Evolutionary conservation across 106 monocot species (phyloP).

Genomic region (Dioscorea alata): DNA sequence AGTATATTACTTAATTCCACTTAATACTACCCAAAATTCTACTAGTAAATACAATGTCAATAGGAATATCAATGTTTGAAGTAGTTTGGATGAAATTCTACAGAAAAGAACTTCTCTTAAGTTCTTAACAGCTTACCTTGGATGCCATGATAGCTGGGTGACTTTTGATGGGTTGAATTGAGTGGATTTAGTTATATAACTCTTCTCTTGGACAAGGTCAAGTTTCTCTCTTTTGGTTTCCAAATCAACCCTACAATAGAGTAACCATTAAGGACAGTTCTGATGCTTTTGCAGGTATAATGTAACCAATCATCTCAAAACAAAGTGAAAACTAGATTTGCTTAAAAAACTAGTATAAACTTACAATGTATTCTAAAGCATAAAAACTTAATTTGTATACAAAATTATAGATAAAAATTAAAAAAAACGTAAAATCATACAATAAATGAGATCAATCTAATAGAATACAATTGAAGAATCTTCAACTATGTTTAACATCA

Average conservation of each 20-base stretch:
- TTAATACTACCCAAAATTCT: too few species aligned
- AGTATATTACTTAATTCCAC: not conserved
- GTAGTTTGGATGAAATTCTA: not conserved
- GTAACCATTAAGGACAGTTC: too few species aligned
- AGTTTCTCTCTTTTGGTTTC: constrained; percentile 2
- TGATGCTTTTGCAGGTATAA: not conserved
- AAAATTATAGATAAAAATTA: too few species aligned
- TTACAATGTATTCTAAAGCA: too few species aligned
- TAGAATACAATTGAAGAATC: too few species aligned
- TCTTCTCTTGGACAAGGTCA: not conserved
- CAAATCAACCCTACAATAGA: constrained; percentile 26
- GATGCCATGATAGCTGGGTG: constrained; percentile 49
- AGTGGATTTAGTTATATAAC: constrained; percentile 1
- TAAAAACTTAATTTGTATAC: too few species aligned
- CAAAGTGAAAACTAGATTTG: not conserved
- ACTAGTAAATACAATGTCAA: too few species aligned
- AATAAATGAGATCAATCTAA: too few species aligned
- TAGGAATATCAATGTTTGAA: too few species aligned
- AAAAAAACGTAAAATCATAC: too few species aligned
- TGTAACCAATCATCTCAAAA: not conserved
- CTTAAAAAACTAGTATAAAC: not conserved
- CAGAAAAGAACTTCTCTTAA: not conserved
- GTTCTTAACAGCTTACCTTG: constrained; percentile 33
- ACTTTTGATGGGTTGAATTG: constrained; percentile 52
- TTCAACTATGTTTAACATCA: too few species aligned